Conservation (phyloP, 257 asterid species). For the Sherardia arvensis region DNA sequence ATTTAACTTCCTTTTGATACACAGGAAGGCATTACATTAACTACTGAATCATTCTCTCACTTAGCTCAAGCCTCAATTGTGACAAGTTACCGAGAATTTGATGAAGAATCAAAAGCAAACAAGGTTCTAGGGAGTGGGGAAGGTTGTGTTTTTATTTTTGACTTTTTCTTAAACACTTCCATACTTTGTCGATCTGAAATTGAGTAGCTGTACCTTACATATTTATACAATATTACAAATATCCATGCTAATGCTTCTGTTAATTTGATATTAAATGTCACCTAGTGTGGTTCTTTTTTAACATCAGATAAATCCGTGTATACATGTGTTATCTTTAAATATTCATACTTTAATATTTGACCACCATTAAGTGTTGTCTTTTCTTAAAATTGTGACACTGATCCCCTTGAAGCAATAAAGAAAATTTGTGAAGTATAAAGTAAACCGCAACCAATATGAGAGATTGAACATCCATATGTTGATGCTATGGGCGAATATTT, state of each 20-base stretch:
- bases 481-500: background rate
- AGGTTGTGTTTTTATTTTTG: constrained; percentile 28
- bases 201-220: background rate
- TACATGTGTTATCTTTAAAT: background rate
- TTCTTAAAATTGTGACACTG: background rate
- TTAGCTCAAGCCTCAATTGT: constrained; percentile 38
- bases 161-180: background rate
- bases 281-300: background rate
- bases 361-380: background rate
- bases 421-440: background rate
- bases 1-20: background rate
- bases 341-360: background rate
- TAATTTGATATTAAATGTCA: background rate
- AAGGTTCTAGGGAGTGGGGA: constrained; percentile 66
- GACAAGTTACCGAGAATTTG: constrained; percentile 25
- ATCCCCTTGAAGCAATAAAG: background rate
- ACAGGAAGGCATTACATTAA: constrained; percentile 62
- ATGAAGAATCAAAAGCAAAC: constrained; percentile 59
- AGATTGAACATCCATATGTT: background rate
- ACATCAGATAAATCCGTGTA: background rate
- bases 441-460: background rate
- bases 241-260: no score
- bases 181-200: background rate
- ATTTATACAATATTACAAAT: no score
- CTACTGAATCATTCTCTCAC: constrained; percentile 54